Conservation (phyloP, 23 red algal genomes). For the Cyanidiococcus yangmingshanensis region DNA sequence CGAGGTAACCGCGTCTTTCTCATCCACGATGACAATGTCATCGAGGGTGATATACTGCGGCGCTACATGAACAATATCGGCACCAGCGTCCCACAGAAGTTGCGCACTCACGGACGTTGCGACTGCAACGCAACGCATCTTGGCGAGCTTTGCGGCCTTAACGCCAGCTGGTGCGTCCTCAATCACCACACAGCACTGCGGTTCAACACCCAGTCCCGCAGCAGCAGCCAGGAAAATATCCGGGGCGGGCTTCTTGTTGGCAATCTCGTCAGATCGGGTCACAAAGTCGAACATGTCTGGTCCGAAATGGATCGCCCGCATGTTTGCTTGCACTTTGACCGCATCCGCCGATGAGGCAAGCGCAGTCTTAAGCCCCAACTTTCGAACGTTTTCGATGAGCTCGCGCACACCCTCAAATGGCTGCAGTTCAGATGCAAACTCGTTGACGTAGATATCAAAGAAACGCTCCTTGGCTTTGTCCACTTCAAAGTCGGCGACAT, state of each 20-base stretch:
- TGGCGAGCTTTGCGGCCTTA: slow-evolving; percentile 59
- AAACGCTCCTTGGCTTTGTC: slow-evolving; percentile 53
- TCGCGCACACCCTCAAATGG: slow-evolving; percentile 38
- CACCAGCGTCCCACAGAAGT: background rate
- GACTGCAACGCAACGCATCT: slow-evolving; percentile 82
- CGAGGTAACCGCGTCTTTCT: background rate
- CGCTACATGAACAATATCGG: background rate
- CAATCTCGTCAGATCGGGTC: slow-evolving; percentile 38
- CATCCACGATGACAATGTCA: slow-evolving; percentile 1
- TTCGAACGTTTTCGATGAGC: slow-evolving; percentile 30
- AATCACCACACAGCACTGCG: slow-evolving; percentile 59
- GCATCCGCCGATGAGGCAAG: slow-evolving; percentile 66
- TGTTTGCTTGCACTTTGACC: slow-evolving; percentile 75
- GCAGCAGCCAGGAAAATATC: slow-evolving; percentile 80
- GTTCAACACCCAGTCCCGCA: slow-evolving; percentile 33
- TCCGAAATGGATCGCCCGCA: slow-evolving; percentile 46
- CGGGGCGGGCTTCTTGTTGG: slow-evolving; percentile 75
- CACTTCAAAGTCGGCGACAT: slow-evolving; percentile 36
- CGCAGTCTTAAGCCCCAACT: slow-evolving; percentile 44
- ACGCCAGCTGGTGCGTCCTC: slow-evolving; percentile 82
- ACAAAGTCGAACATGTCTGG: slow-evolving; percentile 50
- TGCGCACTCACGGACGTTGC: slow-evolving; percentile 37
- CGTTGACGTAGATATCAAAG: slow-evolving; percentile 56
- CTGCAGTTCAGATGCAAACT: slow-evolving; percentile 27
- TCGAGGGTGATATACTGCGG: background rate